A percentile compares a stretch with the other conserved stretches of the same genome.
Evolutionary conservation across 768 basidiomycete genomes (phyloP).

Genomic region (Coprinopsis marcescibilis): DNA sequence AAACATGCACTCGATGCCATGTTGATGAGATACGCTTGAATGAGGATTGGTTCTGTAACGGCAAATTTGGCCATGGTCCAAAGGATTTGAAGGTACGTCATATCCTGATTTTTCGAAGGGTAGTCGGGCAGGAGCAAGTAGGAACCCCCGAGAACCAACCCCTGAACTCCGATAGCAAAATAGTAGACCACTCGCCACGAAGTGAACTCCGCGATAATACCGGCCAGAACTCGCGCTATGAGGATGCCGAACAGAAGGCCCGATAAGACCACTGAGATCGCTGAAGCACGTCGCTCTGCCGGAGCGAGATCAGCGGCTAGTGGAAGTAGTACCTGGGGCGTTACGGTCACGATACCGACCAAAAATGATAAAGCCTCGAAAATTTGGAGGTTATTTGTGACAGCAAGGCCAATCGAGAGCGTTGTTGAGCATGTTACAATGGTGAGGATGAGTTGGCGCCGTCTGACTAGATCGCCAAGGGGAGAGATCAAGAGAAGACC

Average conservation of each 20-base stretch:
- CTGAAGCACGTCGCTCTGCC: slow-evolving; percentile 65
- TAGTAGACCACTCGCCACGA: slow-evolving; percentile 76
- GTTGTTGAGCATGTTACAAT: slow-evolving; percentile 49
- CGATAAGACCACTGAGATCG: slow-evolving; percentile 69
- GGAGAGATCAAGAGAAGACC: slow-evolving; percentile 76
- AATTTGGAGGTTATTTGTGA: slow-evolving; percentile 51
- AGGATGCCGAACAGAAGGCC: slow-evolving; percentile 69
- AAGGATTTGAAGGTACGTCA: slow-evolving; percentile 68
- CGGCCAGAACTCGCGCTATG: slow-evolving; percentile 68
- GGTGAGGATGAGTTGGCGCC: slow-evolving; percentile 62
- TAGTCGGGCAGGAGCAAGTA: slow-evolving; percentile 75
- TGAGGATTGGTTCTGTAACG: slow-evolving; percentile 71
- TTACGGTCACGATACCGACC: slow-evolving; percentile 64
- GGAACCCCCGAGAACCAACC: slow-evolving; percentile 46
- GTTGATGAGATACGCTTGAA: slow-evolving; percentile 62
- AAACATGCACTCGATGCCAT: slow-evolving; percentile 58
- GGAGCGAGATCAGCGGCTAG: slow-evolving; percentile 81
- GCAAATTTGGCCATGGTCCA: slow-evolving; percentile 73
- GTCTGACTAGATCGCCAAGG: slow-evolving; percentile 75
- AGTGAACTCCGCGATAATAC: slow-evolving; percentile 66
- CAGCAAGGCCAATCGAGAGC: slow-evolving; percentile 65
- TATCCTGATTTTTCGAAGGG: slow-evolving; percentile 60
- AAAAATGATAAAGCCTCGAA: slow-evolving; percentile 70
- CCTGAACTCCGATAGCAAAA: slow-evolving; percentile 68
- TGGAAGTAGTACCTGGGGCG: slow-evolving; percentile 71